phyloP scores from a whole-genome alignment of 768 basidiomycete species.

The Russula emetica region DNA sequence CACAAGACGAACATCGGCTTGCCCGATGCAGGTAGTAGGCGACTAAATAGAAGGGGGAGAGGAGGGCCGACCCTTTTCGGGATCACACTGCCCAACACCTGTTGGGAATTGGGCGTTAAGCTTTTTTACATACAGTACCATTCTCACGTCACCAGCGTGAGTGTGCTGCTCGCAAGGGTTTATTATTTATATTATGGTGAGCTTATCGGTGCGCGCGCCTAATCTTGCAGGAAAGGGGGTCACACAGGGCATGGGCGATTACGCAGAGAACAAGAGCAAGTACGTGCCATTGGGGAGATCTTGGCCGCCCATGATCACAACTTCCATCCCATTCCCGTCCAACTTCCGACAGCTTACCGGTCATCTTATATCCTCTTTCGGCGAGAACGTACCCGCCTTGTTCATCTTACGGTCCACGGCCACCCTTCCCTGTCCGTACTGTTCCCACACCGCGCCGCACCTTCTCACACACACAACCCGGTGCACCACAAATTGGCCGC shows the following conservation, averaged over 20 bases:
- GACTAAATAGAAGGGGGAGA: constrained; percentile 22
- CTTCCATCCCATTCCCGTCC: constrained; percentile 9
- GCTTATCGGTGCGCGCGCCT: too few species aligned
- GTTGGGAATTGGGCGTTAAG: constrained; percentile 21
- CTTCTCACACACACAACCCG: background rate
- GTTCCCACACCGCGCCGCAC: background rate
- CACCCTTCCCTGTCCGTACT: background rate
- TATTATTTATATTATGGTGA: too few species aligned
- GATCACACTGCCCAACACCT: constrained; percentile 21
- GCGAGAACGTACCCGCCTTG: constrained; percentile 21
- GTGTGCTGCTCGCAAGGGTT: constrained; percentile 1
- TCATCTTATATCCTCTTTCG: constrained; percentile 4
- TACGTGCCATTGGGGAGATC: constrained; percentile 11
- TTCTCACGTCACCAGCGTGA: constrained; percentile 20
- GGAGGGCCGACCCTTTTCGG: constrained; percentile 13
- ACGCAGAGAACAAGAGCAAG: constrained; percentile 13
- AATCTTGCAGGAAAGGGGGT: too few species aligned
- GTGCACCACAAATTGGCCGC: constrained; percentile 6
- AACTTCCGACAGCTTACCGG: constrained; percentile 3
- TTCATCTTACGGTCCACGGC: background rate
- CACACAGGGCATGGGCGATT: background rate
- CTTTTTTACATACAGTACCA: constrained; percentile 17
- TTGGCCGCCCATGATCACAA: constrained; percentile 16
- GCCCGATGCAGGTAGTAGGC: constrained; percentile 20
- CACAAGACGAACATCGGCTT: constrained; percentile 22